These are phyloP conservation scores for Globisporangium uncinulatum DNA, from an alignment of 352 stramenopile species.

Conservation along the genomic window DNA sequence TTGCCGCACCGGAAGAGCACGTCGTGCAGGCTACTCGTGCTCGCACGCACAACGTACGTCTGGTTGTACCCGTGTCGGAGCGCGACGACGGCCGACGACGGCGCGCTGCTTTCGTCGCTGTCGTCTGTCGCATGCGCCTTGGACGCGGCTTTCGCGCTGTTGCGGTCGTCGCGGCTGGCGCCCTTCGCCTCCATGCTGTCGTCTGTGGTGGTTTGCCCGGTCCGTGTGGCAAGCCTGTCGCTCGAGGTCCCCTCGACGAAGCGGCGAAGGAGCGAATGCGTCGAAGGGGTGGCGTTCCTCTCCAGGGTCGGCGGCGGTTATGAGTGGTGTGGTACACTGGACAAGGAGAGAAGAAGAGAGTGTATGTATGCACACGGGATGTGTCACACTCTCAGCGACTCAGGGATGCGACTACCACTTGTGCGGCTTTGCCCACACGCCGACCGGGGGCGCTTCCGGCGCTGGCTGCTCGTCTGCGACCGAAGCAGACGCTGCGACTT, in stretches of 20 bases:
- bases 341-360: background rate
- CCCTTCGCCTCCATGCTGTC: conserved; percentile 59
- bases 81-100: conserved; percentile 59
- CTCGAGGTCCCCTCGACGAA: background rate
- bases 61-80: conserved; percentile 90
- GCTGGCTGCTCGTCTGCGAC: conserved; percentile 4
- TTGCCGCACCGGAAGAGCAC: conserved; percentile 94
- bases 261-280: conserved; percentile 1
- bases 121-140: conserved; percentile 20
- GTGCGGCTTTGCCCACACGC: conserved; percentile 61
- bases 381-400: background rate
- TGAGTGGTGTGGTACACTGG: too few relatives aligned
- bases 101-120: conserved; percentile 41
- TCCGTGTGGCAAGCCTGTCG: too few relatives aligned
- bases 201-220: too few relatives aligned
- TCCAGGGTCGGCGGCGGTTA: background rate
- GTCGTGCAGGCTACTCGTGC: conserved; percentile 67
- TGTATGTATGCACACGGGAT: background rate
- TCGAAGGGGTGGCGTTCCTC: background rate
- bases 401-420: conserved; percentile 32
- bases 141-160: conserved; percentile 14
- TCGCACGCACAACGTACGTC: conserved; percentile 87
- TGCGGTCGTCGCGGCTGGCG: conserved; percentile 15
- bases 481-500: conserved; percentile 9
- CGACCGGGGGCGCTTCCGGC: conserved; percentile 6